Evolutionary conservation across 345 rosid genomes (phyloP).

Genomic region (Firmiana major): DNA sequence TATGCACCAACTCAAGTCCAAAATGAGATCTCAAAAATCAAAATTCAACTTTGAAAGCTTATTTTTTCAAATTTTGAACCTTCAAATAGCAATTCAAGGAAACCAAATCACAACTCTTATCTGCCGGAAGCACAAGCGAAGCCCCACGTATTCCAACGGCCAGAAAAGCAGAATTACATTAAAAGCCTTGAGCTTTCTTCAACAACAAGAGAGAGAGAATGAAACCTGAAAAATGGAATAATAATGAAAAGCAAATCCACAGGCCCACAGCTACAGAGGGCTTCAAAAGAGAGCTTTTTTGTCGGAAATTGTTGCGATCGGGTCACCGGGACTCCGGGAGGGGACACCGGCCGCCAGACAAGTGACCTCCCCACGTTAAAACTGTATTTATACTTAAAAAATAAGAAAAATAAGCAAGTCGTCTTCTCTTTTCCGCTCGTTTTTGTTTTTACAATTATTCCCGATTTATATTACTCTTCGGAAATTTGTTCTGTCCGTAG

Average conservation of each 20-base stretch:
- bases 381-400: background rate
- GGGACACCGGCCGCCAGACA: background rate
- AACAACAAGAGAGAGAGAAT: background rate
- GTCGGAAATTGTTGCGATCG: background rate
- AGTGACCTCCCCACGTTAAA: background rate
- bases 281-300: background rate
- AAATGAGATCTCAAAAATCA: background rate
- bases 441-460: too few species aligned
- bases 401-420: background rate
- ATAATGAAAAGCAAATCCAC: background rate
- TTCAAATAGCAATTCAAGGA: background rate
- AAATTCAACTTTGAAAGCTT: background rate
- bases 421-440: background rate
- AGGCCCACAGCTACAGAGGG: background rate
- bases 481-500: too few species aligned
- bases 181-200: background rate
- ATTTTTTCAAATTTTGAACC: background rate
- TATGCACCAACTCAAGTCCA: background rate
- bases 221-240: background rate
- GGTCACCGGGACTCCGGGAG: background rate
- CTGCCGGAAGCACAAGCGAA: background rate
- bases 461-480: too few species aligned
- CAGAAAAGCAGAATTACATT: background rate
- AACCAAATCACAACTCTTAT: background rate
- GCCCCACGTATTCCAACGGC: background rate